Conservation (phyloP, 768 basidiomycete genomes). For the Hortiboletus flavorubellus region DNA sequence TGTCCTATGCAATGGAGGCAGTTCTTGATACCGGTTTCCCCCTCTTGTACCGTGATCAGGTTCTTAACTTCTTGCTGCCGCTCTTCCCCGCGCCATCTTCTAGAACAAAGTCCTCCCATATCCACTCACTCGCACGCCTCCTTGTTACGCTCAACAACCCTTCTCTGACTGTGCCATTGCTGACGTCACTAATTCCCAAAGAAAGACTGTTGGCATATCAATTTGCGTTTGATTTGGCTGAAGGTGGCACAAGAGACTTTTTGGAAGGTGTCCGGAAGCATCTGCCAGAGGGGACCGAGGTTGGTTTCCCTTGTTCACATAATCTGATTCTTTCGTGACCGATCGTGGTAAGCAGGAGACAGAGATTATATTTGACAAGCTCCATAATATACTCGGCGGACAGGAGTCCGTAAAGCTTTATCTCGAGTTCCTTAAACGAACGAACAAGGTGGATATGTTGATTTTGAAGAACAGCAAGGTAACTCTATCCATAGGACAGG, state of each 20-base stretch:
- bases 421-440: conserved; percentile 92
- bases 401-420: conserved; percentile 91
- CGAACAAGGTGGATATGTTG: conserved; percentile 88
- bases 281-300: conserved; percentile 66
- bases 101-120: conserved; percentile 70
- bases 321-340: conserved; percentile 4
- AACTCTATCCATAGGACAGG: neutral
- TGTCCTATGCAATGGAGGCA: conserved; percentile 91
- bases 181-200: conserved; percentile 66
- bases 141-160: conserved; percentile 85
- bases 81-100: conserved; percentile 77
- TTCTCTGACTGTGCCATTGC: conserved; percentile 69
- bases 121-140: conserved; percentile 81
- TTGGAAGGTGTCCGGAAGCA: conserved; percentile 69
- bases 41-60: conserved; percentile 78
- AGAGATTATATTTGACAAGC: conserved; percentile 63
- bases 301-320: conserved; percentile 30
- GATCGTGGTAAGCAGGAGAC: conserved; percentile 42
- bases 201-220: conserved; percentile 87
- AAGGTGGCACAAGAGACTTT: conserved; percentile 93
- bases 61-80: conserved; percentile 75
- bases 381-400: conserved; percentile 83
- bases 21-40: conserved; percentile 88
- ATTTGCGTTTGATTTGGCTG: conserved; percentile 92
- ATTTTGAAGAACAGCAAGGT: conserved; percentile 95